Percentiles rank a stretch among this genome's conserved stretches.
phyloP scores from a whole-genome alignment of 2,329 filamentous ascomycete genomes.

The Diplodia corticola region DNA sequence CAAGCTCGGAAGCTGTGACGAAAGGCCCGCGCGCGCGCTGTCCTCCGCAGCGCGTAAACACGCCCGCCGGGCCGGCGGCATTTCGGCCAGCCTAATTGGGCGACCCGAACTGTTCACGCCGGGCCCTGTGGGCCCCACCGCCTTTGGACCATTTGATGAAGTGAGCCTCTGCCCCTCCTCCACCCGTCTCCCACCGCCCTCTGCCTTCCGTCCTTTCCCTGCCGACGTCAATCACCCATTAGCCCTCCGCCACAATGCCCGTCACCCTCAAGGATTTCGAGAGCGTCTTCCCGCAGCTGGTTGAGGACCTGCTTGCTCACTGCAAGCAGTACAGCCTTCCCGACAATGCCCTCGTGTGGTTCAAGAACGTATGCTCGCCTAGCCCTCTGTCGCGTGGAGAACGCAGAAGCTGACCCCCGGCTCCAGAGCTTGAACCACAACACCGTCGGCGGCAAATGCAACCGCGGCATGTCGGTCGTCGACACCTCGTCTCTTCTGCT shows the following conservation, averaged over 20 bases:
- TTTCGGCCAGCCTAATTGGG: neutral
- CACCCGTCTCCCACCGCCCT: neutral
- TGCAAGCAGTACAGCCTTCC: slow-evolving; percentile 82
- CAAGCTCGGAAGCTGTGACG: slow-evolving; percentile 4
- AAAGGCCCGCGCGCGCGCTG: neutral
- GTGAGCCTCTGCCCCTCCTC: neutral
- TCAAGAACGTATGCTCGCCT: slow-evolving; percentile 63
- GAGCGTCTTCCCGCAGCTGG: slow-evolving; percentile 81
- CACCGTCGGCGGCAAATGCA: slow-evolving; percentile 92
- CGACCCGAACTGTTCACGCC: neutral
- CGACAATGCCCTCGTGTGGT: slow-evolving; percentile 79
- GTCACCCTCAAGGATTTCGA: slow-evolving; percentile 86
- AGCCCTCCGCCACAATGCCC: slow-evolving; percentile 54
- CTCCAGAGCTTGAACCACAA: slow-evolving; percentile 78
- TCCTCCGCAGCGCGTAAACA: slow-evolving; percentile 10
- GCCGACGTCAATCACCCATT: neutral
- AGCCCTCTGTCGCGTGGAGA: slow-evolving; percentile 24
- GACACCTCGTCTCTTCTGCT: slow-evolving; percentile 84
- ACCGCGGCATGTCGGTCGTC: slow-evolving; percentile 96
- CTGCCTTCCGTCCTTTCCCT: neutral
- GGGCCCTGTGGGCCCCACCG: neutral
- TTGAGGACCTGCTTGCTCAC: slow-evolving; percentile 77
- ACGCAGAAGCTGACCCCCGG: neutral
- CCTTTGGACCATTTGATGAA: slow-evolving; percentile 2
- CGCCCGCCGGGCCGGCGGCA: slow-evolving; percentile 9